Base-by-base conservation (phyloP, 2,329 filamentous ascomycete genomes). In the Apiospora rasikravindrae region DNA sequence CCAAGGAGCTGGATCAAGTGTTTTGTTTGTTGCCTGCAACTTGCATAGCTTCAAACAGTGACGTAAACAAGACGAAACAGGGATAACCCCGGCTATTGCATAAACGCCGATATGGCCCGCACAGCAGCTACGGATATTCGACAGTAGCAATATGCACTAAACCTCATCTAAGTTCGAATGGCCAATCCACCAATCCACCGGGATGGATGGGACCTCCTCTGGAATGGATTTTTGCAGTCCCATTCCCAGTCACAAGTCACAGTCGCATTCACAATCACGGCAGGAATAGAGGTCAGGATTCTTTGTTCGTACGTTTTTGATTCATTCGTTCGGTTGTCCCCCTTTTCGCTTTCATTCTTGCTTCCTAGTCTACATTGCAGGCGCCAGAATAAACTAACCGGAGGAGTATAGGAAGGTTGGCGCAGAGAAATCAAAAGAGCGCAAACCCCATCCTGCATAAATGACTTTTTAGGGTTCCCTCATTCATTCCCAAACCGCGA, bases 341-440 rank as follows among this genome's bases (percentile, higher is more conserved):
- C 68, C 47, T 44, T 40, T 70, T 76, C 73, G 73, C 71, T 74
- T 73, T 76, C 72, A 71, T 74, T 74, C 73, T 73, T 77, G 77
- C 76, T 77, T 77, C 78, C 68, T 80, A 80, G 75, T 81, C 79
- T 80, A 80, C 79, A 80, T 79, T 64, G 79, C 78, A 79, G 75
- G 73, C 78, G 70, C 77, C 77, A 73, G 70, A 74, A 76, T 75
- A 70, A 76, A 73, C 71, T 40, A 69, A 49, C 37, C 73, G 73
- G 75, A 71, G 75, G 75, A 75, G 73, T 73, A 73, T 51, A 70
- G 74, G 72, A 72, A 74, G 73, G 72, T 73, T 61, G 74, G 70
- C 72, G 66, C 40, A 76, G 72, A 73, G 73, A 72, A 72, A 75
- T 71, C 74, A 75, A 74, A 74, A 70, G 75, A 77, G 75, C 74